phyloP scores from a whole-genome alignment of 768 basidiomycete species.

The Leccinum variicolor region DNA sequence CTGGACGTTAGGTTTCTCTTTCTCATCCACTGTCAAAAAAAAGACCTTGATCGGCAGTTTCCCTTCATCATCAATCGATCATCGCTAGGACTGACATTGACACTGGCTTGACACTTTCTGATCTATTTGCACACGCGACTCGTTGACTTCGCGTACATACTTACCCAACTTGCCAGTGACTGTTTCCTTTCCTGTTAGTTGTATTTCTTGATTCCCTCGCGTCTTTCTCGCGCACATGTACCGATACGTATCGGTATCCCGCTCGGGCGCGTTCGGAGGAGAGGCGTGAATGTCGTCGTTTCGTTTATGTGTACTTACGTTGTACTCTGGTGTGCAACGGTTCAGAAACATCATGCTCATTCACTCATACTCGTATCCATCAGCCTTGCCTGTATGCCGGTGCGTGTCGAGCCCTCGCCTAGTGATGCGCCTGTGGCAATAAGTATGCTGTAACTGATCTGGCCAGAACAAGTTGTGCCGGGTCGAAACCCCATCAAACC shows the following conservation, averaged over 20 bases:
- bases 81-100: neutral
- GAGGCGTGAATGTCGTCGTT: neutral
- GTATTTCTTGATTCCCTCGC: neutral
- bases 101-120: neutral
- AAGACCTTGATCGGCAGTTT: neutral
- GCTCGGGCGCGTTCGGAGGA: neutral
- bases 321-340: neutral
- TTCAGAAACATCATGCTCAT: neutral
- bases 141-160: neutral
- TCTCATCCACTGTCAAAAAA: neutral
- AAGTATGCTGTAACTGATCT: neutral
- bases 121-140: neutral
- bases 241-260: neutral
- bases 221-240: too few species aligned
- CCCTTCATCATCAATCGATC: neutral
- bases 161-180: neutral
- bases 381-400: neutral
- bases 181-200: neutral
- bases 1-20: neutral
- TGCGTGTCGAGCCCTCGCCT: neutral
- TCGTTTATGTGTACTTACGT: neutral
- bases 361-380: neutral
- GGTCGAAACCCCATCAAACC: neutral
- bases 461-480: neutral
- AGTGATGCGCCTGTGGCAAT: neutral